phyloP scores from a whole-genome alignment of 2,329 filamentous ascomycete genomes.

The Exserohilum rostratum region DNA sequence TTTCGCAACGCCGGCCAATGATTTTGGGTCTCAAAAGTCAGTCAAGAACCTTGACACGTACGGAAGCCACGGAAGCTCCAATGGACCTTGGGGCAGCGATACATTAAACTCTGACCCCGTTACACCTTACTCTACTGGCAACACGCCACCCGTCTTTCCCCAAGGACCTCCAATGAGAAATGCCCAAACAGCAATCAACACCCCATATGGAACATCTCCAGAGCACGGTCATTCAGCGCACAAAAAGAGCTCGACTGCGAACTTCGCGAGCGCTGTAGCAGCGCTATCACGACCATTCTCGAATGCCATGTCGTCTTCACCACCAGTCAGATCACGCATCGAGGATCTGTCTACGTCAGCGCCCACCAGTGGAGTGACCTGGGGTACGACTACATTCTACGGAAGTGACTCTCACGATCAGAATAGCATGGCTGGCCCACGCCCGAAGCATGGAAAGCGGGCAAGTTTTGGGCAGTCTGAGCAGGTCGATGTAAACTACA shows the following conservation, averaged over 20 bases:
- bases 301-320: constrained; percentile 48
- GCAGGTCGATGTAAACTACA: constrained; percentile 34
- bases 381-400: constrained; percentile 54
- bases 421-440: constrained; percentile 28
- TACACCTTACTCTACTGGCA: constrained; percentile 59
- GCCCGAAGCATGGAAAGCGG: constrained; percentile 49
- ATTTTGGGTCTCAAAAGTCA: constrained; percentile 41
- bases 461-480: constrained; percentile 45
- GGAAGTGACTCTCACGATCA: constrained; percentile 42
- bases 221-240: constrained; percentile 43
- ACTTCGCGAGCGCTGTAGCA: constrained; percentile 49
- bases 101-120: constrained; percentile 51
- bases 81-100: constrained; percentile 56
- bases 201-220: constrained; percentile 51
- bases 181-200: constrained; percentile 45
- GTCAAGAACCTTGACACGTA: constrained; percentile 47
- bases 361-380: constrained; percentile 53
- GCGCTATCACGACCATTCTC: constrained; percentile 50
- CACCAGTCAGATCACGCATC: constrained; percentile 40
- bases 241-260: constrained; percentile 44
- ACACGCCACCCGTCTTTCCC: constrained; percentile 57
- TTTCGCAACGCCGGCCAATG: constrained; percentile 37
- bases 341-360: constrained; percentile 52
- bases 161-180: constrained; percentile 48
- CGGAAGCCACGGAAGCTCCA: constrained; percentile 58